Base-by-base conservation (phyloP, 441 rosid species). In the Erodium trifolium region DNA sequence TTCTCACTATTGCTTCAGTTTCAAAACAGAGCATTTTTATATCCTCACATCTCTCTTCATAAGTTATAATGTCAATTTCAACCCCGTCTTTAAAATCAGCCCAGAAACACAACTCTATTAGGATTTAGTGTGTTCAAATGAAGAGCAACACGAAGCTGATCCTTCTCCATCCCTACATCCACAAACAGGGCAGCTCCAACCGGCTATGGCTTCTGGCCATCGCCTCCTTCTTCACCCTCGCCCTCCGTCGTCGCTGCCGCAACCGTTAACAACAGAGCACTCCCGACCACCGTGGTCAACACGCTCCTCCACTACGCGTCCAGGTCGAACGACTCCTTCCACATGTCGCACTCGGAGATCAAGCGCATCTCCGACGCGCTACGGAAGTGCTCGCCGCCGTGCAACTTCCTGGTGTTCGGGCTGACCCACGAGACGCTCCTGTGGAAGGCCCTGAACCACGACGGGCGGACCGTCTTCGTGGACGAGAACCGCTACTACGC, bases 131-230 rank as follows among this genome's bases (percentile, higher is more conserved):
- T 23, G 27, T 23, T 0, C 0, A 0, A 23, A 23, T 23, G 27
- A 23, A 23, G 27, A 23, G 27, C 27, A 23, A 23, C 27, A 23
- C 27, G 27, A 23, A 23, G 27, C 27, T 23, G 27, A 23, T 23
- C 27, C 27, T 23, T 23, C 27, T 23, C 27, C 27, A 23, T 23
- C 27, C 27, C 67, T 97, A 96, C 63, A 82, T 93, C 77, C 97
- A 89, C 68, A 93, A 93, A 71, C 98, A 93, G 67, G 90, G 96
- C 14, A 83, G 85, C 77, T 80, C 98, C 16, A 87, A 82, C 75
- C 88, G 90, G 11, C 60, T 91, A 76, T 91, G 96, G 97, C 95
- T 89, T 67, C 90, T 93, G 31, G 97, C 90, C n/a, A 78, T 89
- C 27, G 62, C 91, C 60, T 91, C 97, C 1, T 73, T 93, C 82